Base-by-base conservation (phyloP, 257 asterid species). In the Capsicum chinense region DNA sequence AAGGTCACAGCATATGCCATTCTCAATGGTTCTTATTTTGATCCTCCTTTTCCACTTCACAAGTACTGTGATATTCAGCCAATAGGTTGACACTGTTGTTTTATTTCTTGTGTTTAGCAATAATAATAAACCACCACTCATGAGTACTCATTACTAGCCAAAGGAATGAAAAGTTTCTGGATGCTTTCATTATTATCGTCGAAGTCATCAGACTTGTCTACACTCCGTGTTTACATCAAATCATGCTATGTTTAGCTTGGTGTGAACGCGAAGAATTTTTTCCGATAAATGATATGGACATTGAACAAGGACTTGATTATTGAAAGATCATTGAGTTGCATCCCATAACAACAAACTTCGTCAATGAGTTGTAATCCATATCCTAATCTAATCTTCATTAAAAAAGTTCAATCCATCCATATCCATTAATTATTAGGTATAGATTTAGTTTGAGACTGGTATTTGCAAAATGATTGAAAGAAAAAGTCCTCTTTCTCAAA, bases 1-100 rank as follows among this genome's bases (percentile, higher is more conserved):
- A 92, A 89, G 89, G 80, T 88, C 81, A 89, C 89, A 68, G 90
- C 93, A 33, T 47, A 87, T 87, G 93, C 93, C 52, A 90, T 92
- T 37, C 88, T 93, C 26, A 84, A 84, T 82, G 92, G 93, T 74
- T 91, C 95, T 19, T 83, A 79, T 83, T 92, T 85, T 78, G 91
- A 91, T 87, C 94, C 94, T 79, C 88, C 89, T 2, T 91, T 91
- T 80, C 48, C 92, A 33, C 85, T 92, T 87, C 83, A 84, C 42
- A 59, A 92, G n/a, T 85, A 83, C 19, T 90, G 96, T 87, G 88
- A 91, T 74, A 82, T 92, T 58, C 90, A 90, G 67, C 88, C 89
- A n/a, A 86, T 91, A 8, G 89, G 89, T 79, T 91, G 63, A 76
- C 39, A 48, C 42, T 13, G 42, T 3, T 19, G 42, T 50, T 74